These are phyloP conservation scores for Gossypium arboreum DNA, from an alignment of 345 rosid species.

Conservation along the genomic window DNA sequence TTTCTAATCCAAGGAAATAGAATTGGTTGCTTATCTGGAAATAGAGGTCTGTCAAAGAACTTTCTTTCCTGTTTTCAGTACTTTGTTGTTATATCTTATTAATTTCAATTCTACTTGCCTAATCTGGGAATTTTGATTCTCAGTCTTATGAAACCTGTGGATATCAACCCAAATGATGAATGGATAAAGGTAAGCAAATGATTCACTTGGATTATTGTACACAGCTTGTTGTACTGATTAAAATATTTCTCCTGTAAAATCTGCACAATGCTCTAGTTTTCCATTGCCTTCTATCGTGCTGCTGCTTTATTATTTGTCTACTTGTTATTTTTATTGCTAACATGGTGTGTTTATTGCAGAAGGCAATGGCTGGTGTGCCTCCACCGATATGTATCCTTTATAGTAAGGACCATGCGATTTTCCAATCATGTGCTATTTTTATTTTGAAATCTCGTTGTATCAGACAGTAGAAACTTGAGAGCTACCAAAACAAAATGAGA, in stretches of 20 bases:
- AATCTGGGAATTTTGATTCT: conserved; percentile 24
- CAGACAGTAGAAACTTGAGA: background rate
- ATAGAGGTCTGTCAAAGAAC: background rate
- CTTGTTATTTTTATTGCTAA: conserved; percentile 12
- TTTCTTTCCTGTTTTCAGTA: background rate
- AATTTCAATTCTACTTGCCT: conserved; percentile 21
- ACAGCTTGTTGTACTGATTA: conserved; percentile 12
- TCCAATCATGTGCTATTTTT: background rate
- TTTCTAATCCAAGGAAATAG: background rate
- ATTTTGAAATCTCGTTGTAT: background rate
- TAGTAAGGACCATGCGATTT: background rate
- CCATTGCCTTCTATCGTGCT: conserved; percentile 10
- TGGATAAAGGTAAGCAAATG: conserved; percentile 83
- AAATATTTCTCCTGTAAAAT: background rate
- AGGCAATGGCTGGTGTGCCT: conserved; percentile 89
- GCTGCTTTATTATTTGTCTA: conserved; percentile 2
- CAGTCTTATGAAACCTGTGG: conserved; percentile 90
- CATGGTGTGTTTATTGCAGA: conserved; percentile 41
- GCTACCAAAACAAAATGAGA: background rate
- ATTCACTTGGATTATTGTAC: background rate
- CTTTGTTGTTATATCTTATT: background rate
- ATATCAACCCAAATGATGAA: conserved; percentile 88
- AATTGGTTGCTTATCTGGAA: background rate
- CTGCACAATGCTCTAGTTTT: background rate
- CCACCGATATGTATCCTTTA: conserved; percentile 84